phyloP scores from a whole-genome alignment of 208 protist genomes.

The Acanthamoeba healyi region DNA sequence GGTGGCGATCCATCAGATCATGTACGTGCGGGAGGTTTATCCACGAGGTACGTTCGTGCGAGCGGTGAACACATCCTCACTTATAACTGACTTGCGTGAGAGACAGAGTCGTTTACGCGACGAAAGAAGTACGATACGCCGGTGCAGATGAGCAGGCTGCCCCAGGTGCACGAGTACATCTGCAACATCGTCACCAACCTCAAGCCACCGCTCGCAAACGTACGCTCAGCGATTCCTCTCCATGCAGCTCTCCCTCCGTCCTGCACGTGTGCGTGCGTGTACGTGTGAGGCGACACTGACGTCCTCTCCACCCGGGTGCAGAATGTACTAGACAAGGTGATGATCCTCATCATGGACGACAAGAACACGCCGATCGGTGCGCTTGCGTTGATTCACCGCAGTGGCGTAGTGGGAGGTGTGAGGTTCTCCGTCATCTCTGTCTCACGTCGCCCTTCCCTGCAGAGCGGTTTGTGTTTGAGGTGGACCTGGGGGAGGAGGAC shows the following conservation, averaged over 20 bases:
- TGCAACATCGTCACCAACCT: constrained; percentile 13
- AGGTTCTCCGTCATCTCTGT: neutral
- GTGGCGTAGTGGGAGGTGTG: too few relatives aligned
- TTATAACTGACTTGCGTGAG: neutral
- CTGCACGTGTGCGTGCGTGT: neutral
- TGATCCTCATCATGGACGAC: constrained; percentile 64
- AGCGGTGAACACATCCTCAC: too few relatives aligned
- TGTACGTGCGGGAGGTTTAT: constrained; percentile 73
- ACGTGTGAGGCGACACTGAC: neutral
- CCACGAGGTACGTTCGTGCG: constrained; percentile 60
- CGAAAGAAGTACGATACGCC: constrained; percentile 73
- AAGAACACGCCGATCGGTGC: constrained; percentile 30
- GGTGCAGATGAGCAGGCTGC: constrained; percentile 67
- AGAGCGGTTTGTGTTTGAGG: constrained; percentile 65
- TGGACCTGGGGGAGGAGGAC: constrained; percentile 60
- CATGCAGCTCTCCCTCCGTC: neutral
- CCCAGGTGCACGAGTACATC: constrained; percentile 61
- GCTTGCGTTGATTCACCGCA: neutral
- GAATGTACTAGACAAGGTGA: constrained; percentile 64
- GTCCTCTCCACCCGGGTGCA: neutral
- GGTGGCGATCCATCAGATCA: constrained; percentile 69
- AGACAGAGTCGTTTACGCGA: constrained; percentile 71
- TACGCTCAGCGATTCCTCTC: constrained; percentile 13
- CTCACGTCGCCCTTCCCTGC: neutral
- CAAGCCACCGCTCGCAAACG: neutral